Conservation (phyloP, 139 green algal genomes). For the Tetraselmis striata region DNA sequence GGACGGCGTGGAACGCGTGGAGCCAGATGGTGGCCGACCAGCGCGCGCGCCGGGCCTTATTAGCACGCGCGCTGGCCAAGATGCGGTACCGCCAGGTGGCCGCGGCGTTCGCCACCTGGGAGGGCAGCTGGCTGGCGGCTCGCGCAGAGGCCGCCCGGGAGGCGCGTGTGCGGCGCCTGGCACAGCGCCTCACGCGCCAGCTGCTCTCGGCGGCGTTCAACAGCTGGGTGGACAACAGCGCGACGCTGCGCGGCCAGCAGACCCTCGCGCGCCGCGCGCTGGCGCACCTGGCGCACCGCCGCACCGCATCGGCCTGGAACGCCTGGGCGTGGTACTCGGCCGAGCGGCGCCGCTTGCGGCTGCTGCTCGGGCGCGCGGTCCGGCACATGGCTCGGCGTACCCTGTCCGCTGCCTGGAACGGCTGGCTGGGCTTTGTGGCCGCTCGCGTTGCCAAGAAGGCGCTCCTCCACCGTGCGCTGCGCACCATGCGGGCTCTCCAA, state of each 20-base stretch:
- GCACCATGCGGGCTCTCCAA: not conserved
- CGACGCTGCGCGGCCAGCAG: not conserved
- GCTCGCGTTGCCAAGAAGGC: not conserved
- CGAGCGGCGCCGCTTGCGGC: not conserved
- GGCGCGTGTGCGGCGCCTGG: not conserved
- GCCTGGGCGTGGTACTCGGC: not conserved
- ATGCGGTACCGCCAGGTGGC: not conserved
- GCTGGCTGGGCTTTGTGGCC: not conserved
- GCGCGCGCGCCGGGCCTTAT: too few species aligned
- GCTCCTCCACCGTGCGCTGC: not conserved
- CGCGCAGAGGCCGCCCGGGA: not conserved
- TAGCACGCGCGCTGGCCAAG: not conserved
- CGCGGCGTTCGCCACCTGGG: not conserved
- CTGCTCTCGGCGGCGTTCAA: not conserved
- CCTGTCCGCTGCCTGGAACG: not conserved
- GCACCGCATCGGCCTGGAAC: not conserved
- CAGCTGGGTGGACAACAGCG: not conserved
- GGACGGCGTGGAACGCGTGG: not conserved
- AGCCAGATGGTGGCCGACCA: not conserved
- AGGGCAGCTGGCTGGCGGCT: not conserved
- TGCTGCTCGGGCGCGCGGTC: not conserved
- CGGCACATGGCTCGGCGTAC: not conserved
- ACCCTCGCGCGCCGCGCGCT: not conserved
- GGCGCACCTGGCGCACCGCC: not conserved
- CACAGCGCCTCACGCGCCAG: not conserved